Base-by-base conservation (phyloP, 352 stramenopile species). In the Pythium graminicola region DNA sequence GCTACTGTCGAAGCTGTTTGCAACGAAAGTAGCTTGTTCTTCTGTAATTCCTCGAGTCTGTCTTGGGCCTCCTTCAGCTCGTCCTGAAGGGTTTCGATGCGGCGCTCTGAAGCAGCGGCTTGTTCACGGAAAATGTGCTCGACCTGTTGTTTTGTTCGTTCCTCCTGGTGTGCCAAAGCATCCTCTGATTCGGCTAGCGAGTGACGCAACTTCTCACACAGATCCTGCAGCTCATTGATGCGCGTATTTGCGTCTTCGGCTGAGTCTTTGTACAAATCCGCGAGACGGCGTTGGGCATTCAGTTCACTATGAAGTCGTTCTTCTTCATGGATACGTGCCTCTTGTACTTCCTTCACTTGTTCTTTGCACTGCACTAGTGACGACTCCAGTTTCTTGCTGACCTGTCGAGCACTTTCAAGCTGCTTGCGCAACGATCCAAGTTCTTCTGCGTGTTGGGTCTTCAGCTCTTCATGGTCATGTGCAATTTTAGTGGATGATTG, bases 61-160 rank as follows among this genome's bases (percentile, higher is more conserved):
- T 72, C 56, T n/a, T 83, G 55, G 1, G 81, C 67, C n/a, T 73
- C 67, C 13, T 72, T 57, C 1, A 92, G 35, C 29, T 86, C 72
- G 2, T 72, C 62, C 33, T 89, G 61, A 17, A 92, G 56, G 26
- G 56, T 69, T 42, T 73, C 60, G 35, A 92, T 81, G 3, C 70
- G 70, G 6, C 65, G 52, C 48, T 87, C 80, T 0, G 73, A 86
- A 4, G 64, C 54, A n/a, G 73, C 56, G 1, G 68, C 60, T 45
- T 92, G 81, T 48, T 91, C 73, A 31, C 56, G 70, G 64, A 90
- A 90, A n/a, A 90, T 57, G 41, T 86, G 69, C 49, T 89, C 69
- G 11, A 86, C 78, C 19, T 84, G 70, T 13, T 83, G 56, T 47
- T 86, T 82, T 42, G 76, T 82, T 1, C 72, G 76, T 31, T 89